These are phyloP conservation scores for Kluyveromyces lactis DNA, from an alignment of 805 yeast species.

Conservation along the genomic window DNA sequence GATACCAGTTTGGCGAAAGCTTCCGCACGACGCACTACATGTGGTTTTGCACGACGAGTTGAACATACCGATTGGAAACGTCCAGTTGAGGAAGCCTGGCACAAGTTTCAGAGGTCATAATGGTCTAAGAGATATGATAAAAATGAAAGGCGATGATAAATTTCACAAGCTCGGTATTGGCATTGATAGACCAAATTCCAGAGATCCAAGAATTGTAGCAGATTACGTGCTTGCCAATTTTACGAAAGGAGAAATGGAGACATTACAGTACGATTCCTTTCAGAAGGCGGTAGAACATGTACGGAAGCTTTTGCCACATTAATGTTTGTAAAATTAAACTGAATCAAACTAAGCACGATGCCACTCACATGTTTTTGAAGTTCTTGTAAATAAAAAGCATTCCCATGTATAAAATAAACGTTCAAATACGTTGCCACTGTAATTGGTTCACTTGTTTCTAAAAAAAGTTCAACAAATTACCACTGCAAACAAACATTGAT, in stretches of 20 bases:
- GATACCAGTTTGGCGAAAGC: constrained; percentile 37
- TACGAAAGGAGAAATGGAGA: constrained; percentile 35
- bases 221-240: constrained; percentile 57
- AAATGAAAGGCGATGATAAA: constrained; percentile 34
- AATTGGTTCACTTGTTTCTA: too few species aligned
- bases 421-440: too few species aligned
- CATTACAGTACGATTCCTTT: constrained; percentile 33
- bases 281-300: constrained; percentile 34
- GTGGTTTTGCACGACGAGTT: constrained; percentile 77
- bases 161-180: constrained; percentile 71
- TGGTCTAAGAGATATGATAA: constrained; percentile 58
- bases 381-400: too few species aligned
- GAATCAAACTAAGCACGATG: too few species aligned
- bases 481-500: too few species aligned
- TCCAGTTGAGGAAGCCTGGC: constrained; percentile 51
- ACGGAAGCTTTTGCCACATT: neutral
- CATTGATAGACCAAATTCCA: constrained; percentile 54
- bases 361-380: too few species aligned
- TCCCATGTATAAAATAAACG: too few species aligned
- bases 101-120: constrained; percentile 76
- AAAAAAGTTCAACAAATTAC: too few species aligned
- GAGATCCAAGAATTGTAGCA: constrained; percentile 40
- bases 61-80: constrained; percentile 54
- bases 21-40: constrained; percentile 33
- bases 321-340: too few species aligned